These are phyloP conservation scores for Coix lacrymajobi DNA, from an alignment of 176 grass and related monocot species.

Conservation along the genomic window DNA sequence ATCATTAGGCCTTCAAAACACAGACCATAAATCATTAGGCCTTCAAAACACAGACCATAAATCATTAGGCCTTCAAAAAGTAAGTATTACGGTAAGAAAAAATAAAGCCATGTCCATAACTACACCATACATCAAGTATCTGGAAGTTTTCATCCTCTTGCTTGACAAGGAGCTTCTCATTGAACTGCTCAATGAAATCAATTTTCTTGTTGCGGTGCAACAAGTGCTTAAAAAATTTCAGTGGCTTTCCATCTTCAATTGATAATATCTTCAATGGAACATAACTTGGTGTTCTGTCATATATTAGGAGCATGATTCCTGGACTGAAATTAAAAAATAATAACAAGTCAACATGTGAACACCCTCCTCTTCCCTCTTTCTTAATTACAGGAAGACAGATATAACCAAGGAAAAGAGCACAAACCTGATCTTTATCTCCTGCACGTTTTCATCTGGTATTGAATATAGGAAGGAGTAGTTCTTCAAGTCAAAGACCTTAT, in stretches of 20 bases:
- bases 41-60: not conserved
- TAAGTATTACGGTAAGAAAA: not conserved
- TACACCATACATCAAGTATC: constrained; percentile 82
- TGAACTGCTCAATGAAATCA: constrained; percentile 99
- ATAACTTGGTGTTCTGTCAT: constrained; percentile 62
- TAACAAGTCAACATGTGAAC: constrained; percentile 6
- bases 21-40: not conserved
- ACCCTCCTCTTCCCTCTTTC: not conserved
- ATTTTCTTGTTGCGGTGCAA: constrained; percentile 93
- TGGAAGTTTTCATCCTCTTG: constrained; percentile 97
- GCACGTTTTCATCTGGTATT: constrained; percentile 80
- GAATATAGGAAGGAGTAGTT: constrained; percentile 91
- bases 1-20: constrained; percentile 14
- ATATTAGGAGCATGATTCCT: constrained; percentile 99
- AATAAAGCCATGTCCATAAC: not conserved
- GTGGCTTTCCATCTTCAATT: constrained; percentile 83
- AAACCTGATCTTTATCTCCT: constrained; percentile 98
- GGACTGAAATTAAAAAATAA: constrained; percentile 44
- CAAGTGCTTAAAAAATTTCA: constrained; percentile 88
- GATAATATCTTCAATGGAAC: constrained; percentile 97
- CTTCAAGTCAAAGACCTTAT: constrained; percentile 96
- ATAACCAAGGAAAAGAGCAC: not conserved
- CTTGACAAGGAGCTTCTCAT: constrained; percentile 92
- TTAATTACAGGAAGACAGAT: not conserved
- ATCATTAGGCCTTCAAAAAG: constrained; percentile 18